These are phyloP conservation scores for Pythium coloratum DNA, from an alignment of 352 stramenopile genomes.

Conservation along the genomic window DNA sequence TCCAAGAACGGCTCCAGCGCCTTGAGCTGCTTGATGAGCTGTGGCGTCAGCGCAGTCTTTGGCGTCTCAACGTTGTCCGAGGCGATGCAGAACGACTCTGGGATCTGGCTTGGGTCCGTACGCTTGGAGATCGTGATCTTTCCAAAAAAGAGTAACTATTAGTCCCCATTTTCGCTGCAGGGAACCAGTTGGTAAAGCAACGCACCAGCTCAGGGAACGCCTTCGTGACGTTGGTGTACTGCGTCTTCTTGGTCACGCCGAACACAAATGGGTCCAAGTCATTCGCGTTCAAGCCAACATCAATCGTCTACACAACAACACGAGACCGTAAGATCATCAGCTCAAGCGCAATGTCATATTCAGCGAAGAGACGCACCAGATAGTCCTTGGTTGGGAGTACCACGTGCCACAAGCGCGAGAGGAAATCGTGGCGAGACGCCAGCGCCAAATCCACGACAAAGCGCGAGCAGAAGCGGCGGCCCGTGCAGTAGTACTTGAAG, in stretches of 20 bases:
- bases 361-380: conserved; percentile 33
- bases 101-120: conserved; percentile 50
- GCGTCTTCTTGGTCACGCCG: conserved; percentile 68
- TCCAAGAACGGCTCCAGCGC: conserved; percentile 70
- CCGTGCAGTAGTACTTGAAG: conserved; percentile 87
- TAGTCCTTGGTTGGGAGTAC: conserved; percentile 52
- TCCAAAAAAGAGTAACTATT: not conserved
- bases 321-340: not conserved
- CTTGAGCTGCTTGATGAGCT: conserved; percentile 53
- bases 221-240: conserved; percentile 70
- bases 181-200: not conserved
- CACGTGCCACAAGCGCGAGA: conserved; percentile 52
- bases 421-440: conserved; percentile 59
- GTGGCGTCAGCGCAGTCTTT: conserved; percentile 54
- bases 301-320: conserved; percentile 47
- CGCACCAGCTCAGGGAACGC: conserved; percentile 68
- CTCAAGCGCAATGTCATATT: not conserved
- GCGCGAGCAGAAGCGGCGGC: conserved; percentile 72
- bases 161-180: not conserved
- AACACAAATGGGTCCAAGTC: conserved; percentile 75
- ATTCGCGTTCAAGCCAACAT: conserved; percentile 57
- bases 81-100: conserved; percentile 61
- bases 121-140: conserved; percentile 73
- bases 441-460: conserved; percentile 67
- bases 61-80: conserved; percentile 67